Evolutionary conservation across 2,329 filamentous ascomycete species (phyloP).

Genomic region (Aspergillus awamori): DNA sequence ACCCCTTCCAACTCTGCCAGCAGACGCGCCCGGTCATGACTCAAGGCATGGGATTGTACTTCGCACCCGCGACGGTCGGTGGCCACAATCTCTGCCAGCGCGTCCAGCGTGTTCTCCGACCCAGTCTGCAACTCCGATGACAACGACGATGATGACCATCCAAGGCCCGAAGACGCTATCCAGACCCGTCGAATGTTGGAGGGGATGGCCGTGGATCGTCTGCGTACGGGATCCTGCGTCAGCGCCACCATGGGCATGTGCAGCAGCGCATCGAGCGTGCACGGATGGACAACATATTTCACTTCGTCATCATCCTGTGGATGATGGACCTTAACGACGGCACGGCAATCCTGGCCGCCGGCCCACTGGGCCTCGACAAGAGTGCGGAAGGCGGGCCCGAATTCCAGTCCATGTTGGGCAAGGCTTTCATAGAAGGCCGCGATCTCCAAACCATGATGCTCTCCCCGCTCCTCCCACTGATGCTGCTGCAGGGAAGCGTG

Average conservation of each 20-base stretch:
- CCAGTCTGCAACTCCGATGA: no score
- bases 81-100: background rate
- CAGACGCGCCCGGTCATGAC: background rate
- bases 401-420: background rate
- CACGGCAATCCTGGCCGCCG: background rate
- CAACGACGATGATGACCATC: background rate
- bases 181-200: background rate
- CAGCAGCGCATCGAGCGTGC: background rate
- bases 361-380: background rate
- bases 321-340: background rate
- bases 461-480: no score
- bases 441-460: background rate
- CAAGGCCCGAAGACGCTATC: background rate
- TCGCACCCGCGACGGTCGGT: background rate
- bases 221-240: background rate
- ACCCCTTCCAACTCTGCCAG: background rate
- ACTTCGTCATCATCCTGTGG: no score
- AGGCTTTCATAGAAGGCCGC: background rate
- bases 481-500: background rate
- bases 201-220: background rate
- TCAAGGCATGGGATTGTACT: background rate
- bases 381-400: background rate
- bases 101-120: background rate
- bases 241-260: background rate
- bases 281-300: background rate